Percentiles rank a stretch among this genome's conserved stretches.
phyloP scores from a whole-genome alignment of 1,284 basidiomycete genomes.

The Pseudozyma sp. region DNA sequence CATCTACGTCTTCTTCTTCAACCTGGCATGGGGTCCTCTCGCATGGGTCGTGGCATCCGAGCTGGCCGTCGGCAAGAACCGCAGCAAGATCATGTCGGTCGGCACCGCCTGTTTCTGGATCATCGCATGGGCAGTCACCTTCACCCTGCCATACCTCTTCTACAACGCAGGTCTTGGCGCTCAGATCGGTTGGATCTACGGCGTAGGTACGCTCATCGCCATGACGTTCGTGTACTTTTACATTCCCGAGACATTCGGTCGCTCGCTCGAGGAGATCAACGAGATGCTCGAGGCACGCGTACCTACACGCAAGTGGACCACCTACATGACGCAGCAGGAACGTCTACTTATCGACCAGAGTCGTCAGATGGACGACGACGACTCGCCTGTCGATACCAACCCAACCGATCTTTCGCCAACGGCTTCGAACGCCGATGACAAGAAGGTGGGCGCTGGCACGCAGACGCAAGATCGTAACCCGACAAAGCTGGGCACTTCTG shows the following conservation, averaged over 20 bases:
- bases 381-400: slow-evolving; percentile 20
- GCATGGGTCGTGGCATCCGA: slow-evolving; percentile 70
- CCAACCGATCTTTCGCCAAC: slow-evolving; percentile 29
- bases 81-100: slow-evolving; percentile 71
- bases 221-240: slow-evolving; percentile 71
- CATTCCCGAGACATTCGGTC: slow-evolving; percentile 67
- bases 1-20: slow-evolving; percentile 71
- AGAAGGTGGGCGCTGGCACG: slow-evolving; percentile 8
- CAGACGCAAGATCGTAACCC: slow-evolving; percentile 23
- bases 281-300: slow-evolving; percentile 60
- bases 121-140: slow-evolving; percentile 70
- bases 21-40: slow-evolving; percentile 71
- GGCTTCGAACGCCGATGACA: slow-evolving; percentile 26
- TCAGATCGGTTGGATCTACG: slow-evolving; percentile 70
- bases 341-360: slow-evolving; percentile 43
- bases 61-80: slow-evolving; percentile 69
- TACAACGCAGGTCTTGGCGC: slow-evolving; percentile 69
- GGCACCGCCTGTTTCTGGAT: slow-evolving; percentile 72
- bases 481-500: slow-evolving; percentile 30
- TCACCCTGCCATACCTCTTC: slow-evolving; percentile 60
- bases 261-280: slow-evolving; percentile 62
- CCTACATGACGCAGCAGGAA: slow-evolving; percentile 46
- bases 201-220: slow-evolving; percentile 67
- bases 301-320: slow-evolving; percentile 55
- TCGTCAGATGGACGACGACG: slow-evolving; percentile 23